phyloP scores from a whole-genome alignment of 2,329 filamentous ascomycete species.

The Zymoseptoria brevis region DNA sequence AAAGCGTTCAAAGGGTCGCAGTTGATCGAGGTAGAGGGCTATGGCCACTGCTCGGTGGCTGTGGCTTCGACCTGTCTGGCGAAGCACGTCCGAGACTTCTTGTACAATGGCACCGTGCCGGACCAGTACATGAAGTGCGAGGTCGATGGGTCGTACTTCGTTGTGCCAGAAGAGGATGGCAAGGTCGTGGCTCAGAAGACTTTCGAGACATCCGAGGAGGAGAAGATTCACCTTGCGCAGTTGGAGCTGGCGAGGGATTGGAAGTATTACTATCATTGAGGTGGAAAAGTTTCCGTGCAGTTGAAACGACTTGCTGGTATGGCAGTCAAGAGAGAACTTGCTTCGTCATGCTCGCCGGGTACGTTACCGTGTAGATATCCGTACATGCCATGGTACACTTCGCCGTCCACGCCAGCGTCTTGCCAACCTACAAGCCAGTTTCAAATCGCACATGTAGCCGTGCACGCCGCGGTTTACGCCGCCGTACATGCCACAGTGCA shows the following conservation, averaged over 20 bases:
- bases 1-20: constrained; percentile 11
- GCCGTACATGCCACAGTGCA: neutral
- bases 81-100: constrained; percentile 13
- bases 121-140: constrained; percentile 14
- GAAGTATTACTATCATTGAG: constrained; percentile 1
- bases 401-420: no score
- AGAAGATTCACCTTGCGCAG: constrained; percentile 17
- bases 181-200: constrained; percentile 12
- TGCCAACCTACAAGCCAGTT: no score
- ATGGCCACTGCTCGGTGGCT: constrained; percentile 17
- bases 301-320: neutral
- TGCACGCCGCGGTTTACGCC: neutral
- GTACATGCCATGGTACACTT: no score
- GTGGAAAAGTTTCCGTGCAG: neutral
- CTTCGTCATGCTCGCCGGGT: neutral
- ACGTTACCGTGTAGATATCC: no score
- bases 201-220: constrained; percentile 10
- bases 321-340: neutral
- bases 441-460: neutral
- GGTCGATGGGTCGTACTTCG: constrained; percentile 17
- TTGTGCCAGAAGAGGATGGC: constrained; percentile 18
- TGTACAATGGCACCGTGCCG: constrained; percentile 15
- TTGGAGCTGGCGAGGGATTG: constrained; percentile 18
- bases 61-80: constrained; percentile 17
- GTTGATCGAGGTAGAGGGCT: constrained; percentile 16